Percentiles rank a stretch among this genome's conserved stretches.
phyloP scores from a whole-genome alignment of 1,284 basidiomycete genomes.

The Ceratobasidium sp. region DNA sequence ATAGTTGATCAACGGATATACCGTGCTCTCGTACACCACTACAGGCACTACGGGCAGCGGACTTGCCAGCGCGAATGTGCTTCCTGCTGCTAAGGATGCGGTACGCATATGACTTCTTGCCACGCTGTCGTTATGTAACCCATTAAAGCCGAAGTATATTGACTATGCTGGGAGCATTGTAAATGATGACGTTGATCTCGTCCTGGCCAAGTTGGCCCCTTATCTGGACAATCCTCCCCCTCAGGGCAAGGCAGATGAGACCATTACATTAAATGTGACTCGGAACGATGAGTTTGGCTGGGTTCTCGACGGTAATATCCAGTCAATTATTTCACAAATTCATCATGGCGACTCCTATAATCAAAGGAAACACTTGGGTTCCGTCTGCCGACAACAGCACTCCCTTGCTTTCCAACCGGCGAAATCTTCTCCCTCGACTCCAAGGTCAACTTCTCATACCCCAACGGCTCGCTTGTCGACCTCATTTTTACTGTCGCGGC shows the following conservation, averaged over 20 bases:
- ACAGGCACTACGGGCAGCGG: neutral
- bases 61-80: neutral
- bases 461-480: conserved; percentile 29
- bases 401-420: conserved; percentile 12
- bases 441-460: conserved; percentile 19
- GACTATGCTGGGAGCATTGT: conserved; percentile 36
- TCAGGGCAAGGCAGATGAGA: conserved; percentile 23
- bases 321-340: neutral
- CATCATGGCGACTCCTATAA: neutral
- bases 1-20: conserved; percentile 36
- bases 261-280: conserved; percentile 14
- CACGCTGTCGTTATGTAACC: neutral
- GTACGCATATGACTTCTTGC: neutral
- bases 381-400: conserved; percentile 6
- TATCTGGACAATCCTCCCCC: conserved; percentile 27
- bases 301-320: conserved; percentile 11
- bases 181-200: conserved; percentile 2
- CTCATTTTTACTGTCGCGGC: conserved; percentile 26
- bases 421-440: conserved; percentile 22
- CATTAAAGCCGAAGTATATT: neutral
- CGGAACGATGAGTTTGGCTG: conserved; percentile 16
- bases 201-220: conserved; percentile 11
- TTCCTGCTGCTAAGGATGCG: conserved; percentile 11
- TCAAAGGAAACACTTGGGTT: neutral
- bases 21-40: conserved; percentile 33